These are phyloP conservation scores for Bolboschoenoplectus hybrid DNA, from an alignment of 202 grass and related monocot genomes.

Conservation along the genomic window DNA sequence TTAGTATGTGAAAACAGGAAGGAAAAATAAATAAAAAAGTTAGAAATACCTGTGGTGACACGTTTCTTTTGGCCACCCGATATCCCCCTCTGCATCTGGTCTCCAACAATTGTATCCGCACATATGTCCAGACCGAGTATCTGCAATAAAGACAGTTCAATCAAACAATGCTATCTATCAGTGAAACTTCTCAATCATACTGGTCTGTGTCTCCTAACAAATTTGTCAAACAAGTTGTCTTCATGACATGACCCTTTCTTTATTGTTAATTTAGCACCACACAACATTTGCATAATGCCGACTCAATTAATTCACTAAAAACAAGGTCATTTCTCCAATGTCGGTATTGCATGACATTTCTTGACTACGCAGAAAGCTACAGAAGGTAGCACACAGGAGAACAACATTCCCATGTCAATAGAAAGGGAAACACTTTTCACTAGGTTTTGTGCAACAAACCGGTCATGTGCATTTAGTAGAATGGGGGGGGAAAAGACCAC, in stretches of 20 bases:
- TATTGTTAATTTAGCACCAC: conserved; percentile 18
- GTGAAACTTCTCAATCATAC: conserved; percentile 29
- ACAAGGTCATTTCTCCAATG: background rate
- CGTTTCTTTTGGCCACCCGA: conserved; percentile 97
- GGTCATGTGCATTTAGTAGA: conserved; percentile 38
- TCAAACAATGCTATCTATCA: conserved; percentile 29
- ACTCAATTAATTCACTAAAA: conserved; percentile 30
- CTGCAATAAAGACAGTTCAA: conserved; percentile 45
- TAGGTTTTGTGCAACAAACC: conserved; percentile 43
- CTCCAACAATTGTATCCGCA: conserved; percentile 91
- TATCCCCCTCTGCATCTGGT: conserved; percentile 95
- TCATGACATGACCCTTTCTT: conserved; percentile 19
- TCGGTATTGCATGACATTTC: background rate
- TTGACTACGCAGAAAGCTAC: background rate
- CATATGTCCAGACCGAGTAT: conserved; percentile 97
- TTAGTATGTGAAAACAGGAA: background rate
- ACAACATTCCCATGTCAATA: background rate
- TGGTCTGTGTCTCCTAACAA: background rate
- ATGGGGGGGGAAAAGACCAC: conserved; percentile 1
- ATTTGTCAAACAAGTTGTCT: conserved; percentile 22
- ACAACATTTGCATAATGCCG: background rate
- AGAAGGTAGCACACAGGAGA: background rate
- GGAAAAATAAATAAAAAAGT: background rate
- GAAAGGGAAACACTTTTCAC: conserved; percentile 9
- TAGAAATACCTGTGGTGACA: conserved; percentile 84